Base-by-base conservation (phyloP, 176 grass and related monocot species). In the Alloteropsis semialata region DNA sequence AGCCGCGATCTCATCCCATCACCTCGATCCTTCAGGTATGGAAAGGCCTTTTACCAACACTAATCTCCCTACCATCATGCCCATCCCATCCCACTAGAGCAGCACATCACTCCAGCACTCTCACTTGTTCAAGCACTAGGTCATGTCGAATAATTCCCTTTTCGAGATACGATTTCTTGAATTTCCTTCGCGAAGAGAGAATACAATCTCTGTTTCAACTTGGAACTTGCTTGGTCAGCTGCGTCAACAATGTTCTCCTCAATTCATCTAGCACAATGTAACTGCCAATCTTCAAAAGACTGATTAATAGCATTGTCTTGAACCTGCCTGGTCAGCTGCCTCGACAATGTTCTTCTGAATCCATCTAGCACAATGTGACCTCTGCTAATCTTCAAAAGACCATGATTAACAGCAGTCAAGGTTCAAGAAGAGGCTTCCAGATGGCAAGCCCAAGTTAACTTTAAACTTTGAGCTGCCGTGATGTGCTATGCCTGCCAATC, bases 11-110 rank as follows among this genome's bases (percentile, higher is more conserved):
- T 28, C 13, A 8, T 44, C 62, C 27, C 83, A 60, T 36, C 55
- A 27, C 76, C 56, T 56, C 27, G 69, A 74, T 74, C 74, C 69
- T 46, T 66, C 57, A 66, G 77, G 27, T 58, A 57, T 3, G 9
- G 49, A 73, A 72, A 49, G 36, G 62, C 33, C 41, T 53, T 60
- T 72, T 62, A 53, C 42, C 43, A 1, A 29, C 41, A 61, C 72
- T 71, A 79, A 36, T 17, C 72, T 32, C 60, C n/a, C 22, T 18
- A 43, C 46, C 57, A 74, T 8, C 54, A 75, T 29, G 33, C 5
- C 13, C 25, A 14, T 25, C 5, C 13, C 25, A 14, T 25, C 43
- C 34, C 69, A 81, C 21, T 55, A 21, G 11, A 43, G 9, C 50
- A 41, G 17, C 50, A 41, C n/a, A 59, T 72, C 44, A 37, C 51